These are phyloP conservation scores for Aspergillus floridensis DNA, from an alignment of 2,329 filamentous ascomycete species.

Conservation along the genomic window DNA sequence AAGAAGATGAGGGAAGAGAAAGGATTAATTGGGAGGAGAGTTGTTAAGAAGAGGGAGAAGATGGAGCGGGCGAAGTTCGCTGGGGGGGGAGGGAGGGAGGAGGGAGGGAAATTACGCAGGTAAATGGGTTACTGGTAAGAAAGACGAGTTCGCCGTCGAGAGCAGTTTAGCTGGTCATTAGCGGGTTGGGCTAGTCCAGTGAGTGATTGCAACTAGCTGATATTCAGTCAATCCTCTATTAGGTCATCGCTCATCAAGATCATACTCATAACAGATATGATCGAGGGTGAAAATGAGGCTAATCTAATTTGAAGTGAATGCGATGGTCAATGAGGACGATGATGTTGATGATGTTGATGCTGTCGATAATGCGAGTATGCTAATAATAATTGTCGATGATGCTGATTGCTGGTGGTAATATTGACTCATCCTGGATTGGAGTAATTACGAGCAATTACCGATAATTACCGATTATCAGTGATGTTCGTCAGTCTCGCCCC, in stretches of 20 bases:
- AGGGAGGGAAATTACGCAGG: conserved; percentile 15
- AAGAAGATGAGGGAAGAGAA: conserved; percentile 11
- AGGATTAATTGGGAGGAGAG: conserved; percentile 7
- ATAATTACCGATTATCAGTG: neutral
- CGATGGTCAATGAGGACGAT: neutral
- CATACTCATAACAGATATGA: neutral
- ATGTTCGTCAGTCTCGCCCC: conserved; percentile 4
- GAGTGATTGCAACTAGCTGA: neutral
- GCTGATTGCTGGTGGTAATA: neutral
- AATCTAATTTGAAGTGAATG: neutral
- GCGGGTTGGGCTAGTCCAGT: neutral
- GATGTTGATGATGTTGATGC: neutral
- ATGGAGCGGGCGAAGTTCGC: conserved; percentile 20
- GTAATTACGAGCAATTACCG: neutral
- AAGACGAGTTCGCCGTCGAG: conserved; percentile 7
- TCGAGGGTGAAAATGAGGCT: neutral
- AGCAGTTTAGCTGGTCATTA: neutral
- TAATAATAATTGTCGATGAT: neutral
- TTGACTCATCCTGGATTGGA: neutral
- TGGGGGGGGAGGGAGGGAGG: conserved; percentile 1
- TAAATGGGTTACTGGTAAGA: conserved; percentile 5
- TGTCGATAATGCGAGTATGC: neutral
- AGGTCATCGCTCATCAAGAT: neutral
- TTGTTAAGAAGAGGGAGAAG: conserved; percentile 10
- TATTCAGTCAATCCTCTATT: neutral